A percentile compares a stretch with the other conserved stretches of the same genome.
These are phyloP conservation scores for Asterochloris erici DNA, from an alignment of 139 green algal species.

Conservation along the genomic window DNA sequence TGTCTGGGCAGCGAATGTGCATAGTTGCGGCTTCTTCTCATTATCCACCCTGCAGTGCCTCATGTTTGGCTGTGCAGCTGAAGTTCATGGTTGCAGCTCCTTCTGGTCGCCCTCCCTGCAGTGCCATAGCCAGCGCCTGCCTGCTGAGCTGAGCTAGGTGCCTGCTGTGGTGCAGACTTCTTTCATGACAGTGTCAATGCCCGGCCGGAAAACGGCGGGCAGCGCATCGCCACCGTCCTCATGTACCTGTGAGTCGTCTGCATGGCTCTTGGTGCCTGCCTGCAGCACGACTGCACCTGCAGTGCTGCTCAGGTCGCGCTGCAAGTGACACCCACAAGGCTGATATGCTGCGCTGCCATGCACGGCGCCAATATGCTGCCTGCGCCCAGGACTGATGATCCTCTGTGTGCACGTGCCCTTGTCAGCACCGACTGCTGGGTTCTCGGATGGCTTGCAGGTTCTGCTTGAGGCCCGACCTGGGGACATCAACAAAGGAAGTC, in stretches of 20 bases:
- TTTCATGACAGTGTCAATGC: slow-evolving; percentile 75
- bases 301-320: slow-evolving; percentile 27
- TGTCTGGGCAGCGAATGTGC: no score
- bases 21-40: no score
- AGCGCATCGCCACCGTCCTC: slow-evolving; percentile 65
- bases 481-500: neutral
- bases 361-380: slow-evolving; percentile 30
- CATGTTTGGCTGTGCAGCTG: no score
- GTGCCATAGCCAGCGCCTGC: neutral
- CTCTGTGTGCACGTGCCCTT: neutral
- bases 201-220: slow-evolving; percentile 44
- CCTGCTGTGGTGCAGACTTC: slow-evolving; percentile 44
- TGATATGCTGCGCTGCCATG: slow-evolving; percentile 72
- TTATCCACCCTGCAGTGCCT: no score
- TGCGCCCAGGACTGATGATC: neutral
- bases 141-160: neutral
- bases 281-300: neutral
- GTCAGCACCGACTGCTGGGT: neutral
- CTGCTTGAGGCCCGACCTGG: neutral
- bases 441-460: neutral
- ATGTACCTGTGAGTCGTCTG: slow-evolving; percentile 64
- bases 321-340: slow-evolving; percentile 57
- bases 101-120: neutral
- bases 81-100: neutral
- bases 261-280: neutral